Evolutionary conservation across 2,329 filamentous ascomycete genomes (phyloP).

Genomic region (Zelopaecilomyces penicillatus): DNA sequence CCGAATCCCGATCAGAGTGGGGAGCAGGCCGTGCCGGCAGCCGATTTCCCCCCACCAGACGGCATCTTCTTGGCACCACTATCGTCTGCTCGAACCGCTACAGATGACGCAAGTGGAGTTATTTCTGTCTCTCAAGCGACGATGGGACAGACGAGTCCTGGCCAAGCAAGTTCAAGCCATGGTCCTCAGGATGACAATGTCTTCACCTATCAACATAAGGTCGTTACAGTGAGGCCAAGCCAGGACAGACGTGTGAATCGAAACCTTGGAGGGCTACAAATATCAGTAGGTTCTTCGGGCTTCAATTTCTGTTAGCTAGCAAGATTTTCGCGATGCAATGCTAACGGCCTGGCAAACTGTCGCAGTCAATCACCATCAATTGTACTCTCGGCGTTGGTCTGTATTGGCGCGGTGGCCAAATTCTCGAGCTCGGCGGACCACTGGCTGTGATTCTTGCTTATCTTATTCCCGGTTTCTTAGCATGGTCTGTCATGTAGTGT

Average conservation of each 20-base stretch:
- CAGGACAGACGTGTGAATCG: conserved; percentile 16
- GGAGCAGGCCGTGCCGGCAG: too few relatives aligned
- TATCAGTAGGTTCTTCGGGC: conserved; percentile 13
- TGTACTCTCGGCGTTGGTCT: conserved; percentile 19
- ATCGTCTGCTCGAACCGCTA: too few relatives aligned
- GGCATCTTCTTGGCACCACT: too few relatives aligned
- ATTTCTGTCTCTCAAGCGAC: too few relatives aligned
- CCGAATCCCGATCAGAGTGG: too few relatives aligned
- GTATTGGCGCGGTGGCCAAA: conserved; percentile 22
- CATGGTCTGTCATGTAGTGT: conserved; percentile 24
- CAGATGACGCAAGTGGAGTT: too few relatives aligned
- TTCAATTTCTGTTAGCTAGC: neutral
- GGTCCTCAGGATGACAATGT: neutral
- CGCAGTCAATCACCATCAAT: conserved; percentile 22
- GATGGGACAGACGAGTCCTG: too few relatives aligned
- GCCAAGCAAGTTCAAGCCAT: too few relatives aligned
- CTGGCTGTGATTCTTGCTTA: conserved; percentile 20
- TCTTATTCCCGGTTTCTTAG: conserved; percentile 18
- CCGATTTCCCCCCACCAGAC: too few relatives aligned
- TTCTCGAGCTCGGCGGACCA: conserved; percentile 19
- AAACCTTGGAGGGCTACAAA: conserved; percentile 16
- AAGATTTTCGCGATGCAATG: too few relatives aligned
- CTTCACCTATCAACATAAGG: conserved; percentile 5
- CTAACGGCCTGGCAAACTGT: too few relatives aligned
- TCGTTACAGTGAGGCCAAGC: conserved; percentile 12